Percentiles rank a stretch among this genome's conserved stretches.
Conservation (phyloP, 768 basidiomycete species). For the Leccinum sublutescens region DNA sequence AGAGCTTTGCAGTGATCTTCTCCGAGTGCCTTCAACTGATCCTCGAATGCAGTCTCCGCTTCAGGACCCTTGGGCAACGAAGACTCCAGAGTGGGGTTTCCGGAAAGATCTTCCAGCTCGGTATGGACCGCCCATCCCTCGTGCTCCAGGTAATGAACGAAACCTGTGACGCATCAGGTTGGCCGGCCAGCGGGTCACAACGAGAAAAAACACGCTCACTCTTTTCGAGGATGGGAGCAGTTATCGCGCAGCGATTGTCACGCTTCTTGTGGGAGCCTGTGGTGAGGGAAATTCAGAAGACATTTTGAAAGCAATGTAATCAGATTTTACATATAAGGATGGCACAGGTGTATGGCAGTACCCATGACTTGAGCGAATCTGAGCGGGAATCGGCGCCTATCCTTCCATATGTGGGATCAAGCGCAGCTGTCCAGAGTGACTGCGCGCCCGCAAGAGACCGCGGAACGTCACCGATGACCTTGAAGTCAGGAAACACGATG, state of each 20-base stretch:
- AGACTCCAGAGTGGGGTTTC: constrained; percentile 29
- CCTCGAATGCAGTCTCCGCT: constrained; percentile 51
- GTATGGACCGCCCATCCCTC: constrained; percentile 78
- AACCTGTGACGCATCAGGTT: constrained; percentile 40
- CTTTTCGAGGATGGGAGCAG: constrained; percentile 79
- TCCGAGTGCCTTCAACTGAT: constrained; percentile 45
- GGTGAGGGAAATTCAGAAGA: constrained; percentile 1
- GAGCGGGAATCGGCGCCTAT: constrained; percentile 44
- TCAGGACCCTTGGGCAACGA: constrained; percentile 30
- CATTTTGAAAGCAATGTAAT: neutral
- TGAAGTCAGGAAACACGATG: constrained; percentile 91
- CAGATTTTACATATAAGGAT: constrained; percentile 62
- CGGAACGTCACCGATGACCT: constrained; percentile 71
- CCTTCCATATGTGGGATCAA: constrained; percentile 58
- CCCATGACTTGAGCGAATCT: constrained; percentile 62
- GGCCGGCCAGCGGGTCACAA: constrained; percentile 1
- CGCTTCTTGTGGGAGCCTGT: constrained; percentile 90
- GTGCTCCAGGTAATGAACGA: constrained; percentile 58
- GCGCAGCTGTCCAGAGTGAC: constrained; percentile 60
- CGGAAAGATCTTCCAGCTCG: constrained; percentile 59
- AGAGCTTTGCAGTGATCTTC: constrained; percentile 62
- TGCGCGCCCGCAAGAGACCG: constrained; percentile 63
- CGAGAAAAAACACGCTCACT: constrained; percentile 41
- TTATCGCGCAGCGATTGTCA: constrained; percentile 89
- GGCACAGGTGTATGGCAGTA: constrained; percentile 86